phyloP scores from a whole-genome alignment of 208 protist species.

The Vickermania spadyakhi region DNA sequence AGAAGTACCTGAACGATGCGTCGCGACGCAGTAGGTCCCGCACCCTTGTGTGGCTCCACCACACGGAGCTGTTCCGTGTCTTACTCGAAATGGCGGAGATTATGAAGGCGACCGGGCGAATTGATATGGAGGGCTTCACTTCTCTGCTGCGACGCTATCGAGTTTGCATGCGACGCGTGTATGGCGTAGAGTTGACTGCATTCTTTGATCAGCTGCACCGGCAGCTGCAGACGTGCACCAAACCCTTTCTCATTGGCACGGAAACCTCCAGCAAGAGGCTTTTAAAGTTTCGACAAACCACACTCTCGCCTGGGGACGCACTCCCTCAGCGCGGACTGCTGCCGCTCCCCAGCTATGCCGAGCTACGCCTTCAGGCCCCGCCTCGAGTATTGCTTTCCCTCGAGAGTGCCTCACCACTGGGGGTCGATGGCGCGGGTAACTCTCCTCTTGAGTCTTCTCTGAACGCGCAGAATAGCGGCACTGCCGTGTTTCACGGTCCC shows the following conservation, averaged over 20 bases:
- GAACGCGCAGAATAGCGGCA: background rate
- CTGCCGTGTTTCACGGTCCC: background rate
- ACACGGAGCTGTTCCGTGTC: conserved; percentile 45
- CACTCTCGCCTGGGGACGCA: conserved; percentile 12
- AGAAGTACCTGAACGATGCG: conserved; percentile 44
- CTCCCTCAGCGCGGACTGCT: background rate
- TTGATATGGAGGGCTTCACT: conserved; percentile 63
- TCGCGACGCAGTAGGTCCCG: conserved; percentile 40
- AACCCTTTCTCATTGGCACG: conserved; percentile 21
- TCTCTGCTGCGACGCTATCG: conserved; percentile 66
- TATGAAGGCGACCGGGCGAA: conserved; percentile 43
- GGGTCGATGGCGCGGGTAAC: background rate
- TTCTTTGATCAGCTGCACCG: conserved; percentile 66
- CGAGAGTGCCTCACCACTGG: background rate
- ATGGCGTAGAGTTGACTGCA: conserved; percentile 49
- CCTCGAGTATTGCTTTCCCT: background rate
- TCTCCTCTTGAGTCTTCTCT: background rate
- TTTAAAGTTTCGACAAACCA: conserved; percentile 24
- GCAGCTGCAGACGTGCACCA: conserved; percentile 37
- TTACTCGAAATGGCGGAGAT: conserved; percentile 55
- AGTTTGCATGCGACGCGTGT: conserved; percentile 72
- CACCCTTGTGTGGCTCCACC: conserved; percentile 63
- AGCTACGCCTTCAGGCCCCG: conserved; percentile 1
- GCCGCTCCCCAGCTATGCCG: conserved; percentile 1
- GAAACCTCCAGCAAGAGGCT: conserved; percentile 7